phyloP scores from a whole-genome alignment of 78 protist species.

The Planoprotostelium fungivorum region DNA sequence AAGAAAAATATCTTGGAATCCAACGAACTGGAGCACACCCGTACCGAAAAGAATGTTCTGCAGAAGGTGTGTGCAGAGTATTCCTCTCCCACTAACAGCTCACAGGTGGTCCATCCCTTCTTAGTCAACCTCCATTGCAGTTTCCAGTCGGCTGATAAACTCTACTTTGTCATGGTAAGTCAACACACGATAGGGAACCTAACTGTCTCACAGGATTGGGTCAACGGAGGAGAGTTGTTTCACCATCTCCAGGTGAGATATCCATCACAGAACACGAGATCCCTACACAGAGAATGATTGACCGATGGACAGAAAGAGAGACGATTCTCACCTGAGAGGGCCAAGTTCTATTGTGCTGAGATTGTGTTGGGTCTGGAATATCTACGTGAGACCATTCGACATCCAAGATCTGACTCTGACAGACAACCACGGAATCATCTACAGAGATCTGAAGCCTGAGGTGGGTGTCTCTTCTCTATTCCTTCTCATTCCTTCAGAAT shows the following conservation, averaged over 20 bases:
- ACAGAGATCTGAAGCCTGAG: slow-evolving; percentile 96
- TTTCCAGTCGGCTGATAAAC: slow-evolving; percentile 72
- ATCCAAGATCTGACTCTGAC: too few species aligned
- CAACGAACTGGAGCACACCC: slow-evolving; percentile 46
- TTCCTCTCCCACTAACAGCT: neutral
- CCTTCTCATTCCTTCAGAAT: slow-evolving; percentile 85
- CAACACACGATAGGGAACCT: too few species aligned
- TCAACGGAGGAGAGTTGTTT: slow-evolving; percentile 85
- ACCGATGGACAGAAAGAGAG: slow-evolving; percentile 78
- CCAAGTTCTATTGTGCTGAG: slow-evolving; percentile 84
- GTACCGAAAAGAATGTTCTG: slow-evolving; percentile 54
- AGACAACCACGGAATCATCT: slow-evolving; percentile 76
- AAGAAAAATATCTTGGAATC: slow-evolving; percentile 42
- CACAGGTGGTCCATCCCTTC: slow-evolving; percentile 39
- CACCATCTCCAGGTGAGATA: slow-evolving; percentile 69
- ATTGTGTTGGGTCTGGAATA: slow-evolving; percentile 81
- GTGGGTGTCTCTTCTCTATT: neutral
- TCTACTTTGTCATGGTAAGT: slow-evolving; percentile 84
- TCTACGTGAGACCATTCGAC: too few species aligned
- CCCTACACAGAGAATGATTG: slow-evolving; percentile 62
- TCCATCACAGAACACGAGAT: neutral
- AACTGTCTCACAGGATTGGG: too few species aligned
- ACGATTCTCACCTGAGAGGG: slow-evolving; percentile 63
- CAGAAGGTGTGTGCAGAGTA: slow-evolving; percentile 6
- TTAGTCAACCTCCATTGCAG: slow-evolving; percentile 58